Evolutionary conservation across 805 yeast genomes (phyloP).

Genomic region (Jamesozyma hellenica): DNA sequence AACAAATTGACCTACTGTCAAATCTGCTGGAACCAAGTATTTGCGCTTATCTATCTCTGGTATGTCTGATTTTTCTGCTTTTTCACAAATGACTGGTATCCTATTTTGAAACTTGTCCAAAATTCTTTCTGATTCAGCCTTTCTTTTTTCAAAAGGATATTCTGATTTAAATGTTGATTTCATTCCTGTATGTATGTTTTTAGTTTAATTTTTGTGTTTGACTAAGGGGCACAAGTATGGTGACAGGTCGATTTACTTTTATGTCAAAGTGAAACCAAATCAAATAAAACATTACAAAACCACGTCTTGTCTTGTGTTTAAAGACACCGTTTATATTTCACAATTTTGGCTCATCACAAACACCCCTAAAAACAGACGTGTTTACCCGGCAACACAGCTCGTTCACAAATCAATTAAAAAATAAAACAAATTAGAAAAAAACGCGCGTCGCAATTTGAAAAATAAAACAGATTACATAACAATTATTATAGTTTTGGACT

Average conservation of each 20-base stretch:
- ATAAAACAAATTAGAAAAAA: no score
- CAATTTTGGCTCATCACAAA: no score
- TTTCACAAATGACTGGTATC: slow-evolving; percentile 93
- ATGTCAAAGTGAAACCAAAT: no score
- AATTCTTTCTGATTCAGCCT: slow-evolving; percentile 88
- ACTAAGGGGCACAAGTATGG: no score
- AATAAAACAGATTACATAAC: background rate
- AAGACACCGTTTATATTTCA: no score
- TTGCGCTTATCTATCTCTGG: slow-evolving; percentile 96
- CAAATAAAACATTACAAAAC: no score
- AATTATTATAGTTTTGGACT: background rate
- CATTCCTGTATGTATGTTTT: slow-evolving; percentile 10
- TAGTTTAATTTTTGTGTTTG: background rate
- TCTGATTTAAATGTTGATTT: slow-evolving; percentile 39
- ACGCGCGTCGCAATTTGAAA: background rate
- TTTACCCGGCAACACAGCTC: no score
- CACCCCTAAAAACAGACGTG: no score
- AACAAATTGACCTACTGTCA: slow-evolving; percentile 96
- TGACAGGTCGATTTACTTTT: no score
- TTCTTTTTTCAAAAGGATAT: slow-evolving; percentile 89
- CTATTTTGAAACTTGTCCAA: slow-evolving; percentile 82
- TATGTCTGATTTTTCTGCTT: slow-evolving; percentile 91
- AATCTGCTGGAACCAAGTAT: slow-evolving; percentile 90
- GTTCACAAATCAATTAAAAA: no score
- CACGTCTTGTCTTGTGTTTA: no score